A percentile compares a stretch with the other conserved stretches of the same genome.
Evolutionary conservation across 345 rosid species (phyloP).

Genomic region (Lenwebbia sp.): DNA sequence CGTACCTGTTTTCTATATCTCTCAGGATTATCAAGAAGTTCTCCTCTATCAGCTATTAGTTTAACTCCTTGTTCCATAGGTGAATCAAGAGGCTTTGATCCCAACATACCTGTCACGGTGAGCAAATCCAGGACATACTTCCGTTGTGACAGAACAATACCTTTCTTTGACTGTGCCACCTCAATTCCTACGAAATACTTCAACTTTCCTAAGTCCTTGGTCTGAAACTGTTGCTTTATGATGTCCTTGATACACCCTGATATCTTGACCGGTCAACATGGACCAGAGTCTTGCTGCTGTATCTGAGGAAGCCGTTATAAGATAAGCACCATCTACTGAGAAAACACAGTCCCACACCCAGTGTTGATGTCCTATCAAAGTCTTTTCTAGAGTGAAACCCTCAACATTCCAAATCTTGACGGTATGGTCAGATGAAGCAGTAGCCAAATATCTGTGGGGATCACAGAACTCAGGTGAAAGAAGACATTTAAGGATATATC

Average conservation of each 20-base stretch:
- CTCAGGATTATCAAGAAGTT: too few relatives aligned
- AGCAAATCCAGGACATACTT: too few relatives aligned
- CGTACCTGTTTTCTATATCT: too few relatives aligned
- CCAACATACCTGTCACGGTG: too few relatives aligned
- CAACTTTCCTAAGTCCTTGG: too few relatives aligned
- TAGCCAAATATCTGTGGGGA: slow-evolving; percentile 87
- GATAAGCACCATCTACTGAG: slow-evolving; percentile 95
- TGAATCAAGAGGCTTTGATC: too few relatives aligned
- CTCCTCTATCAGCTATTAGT: too few relatives aligned
- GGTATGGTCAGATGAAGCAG: slow-evolving; percentile 87
- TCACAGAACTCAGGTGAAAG: slow-evolving; percentile 84
- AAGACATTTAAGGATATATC: slow-evolving; percentile 85
- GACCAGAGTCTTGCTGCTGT: slow-evolving; percentile 85
- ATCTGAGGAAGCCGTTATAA: slow-evolving; percentile 93
- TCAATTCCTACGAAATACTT: too few relatives aligned
- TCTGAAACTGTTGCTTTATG: slow-evolving; percentile 47
- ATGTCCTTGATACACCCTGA: slow-evolving; percentile 73
- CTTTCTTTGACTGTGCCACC: too few relatives aligned
- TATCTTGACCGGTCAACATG: slow-evolving; percentile 51
- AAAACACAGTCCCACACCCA: slow-evolving; percentile 99
- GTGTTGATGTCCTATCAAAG: slow-evolving; percentile 72
- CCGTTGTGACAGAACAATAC: too few relatives aligned
- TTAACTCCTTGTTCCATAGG: too few relatives aligned
- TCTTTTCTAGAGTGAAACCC: slow-evolving; percentile 87
- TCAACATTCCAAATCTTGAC: slow-evolving; percentile 98